Evolutionary conservation across 495 filamentous ascomycete genomes (phyloP).

Genomic region (Penicillium simplicissimum): DNA sequence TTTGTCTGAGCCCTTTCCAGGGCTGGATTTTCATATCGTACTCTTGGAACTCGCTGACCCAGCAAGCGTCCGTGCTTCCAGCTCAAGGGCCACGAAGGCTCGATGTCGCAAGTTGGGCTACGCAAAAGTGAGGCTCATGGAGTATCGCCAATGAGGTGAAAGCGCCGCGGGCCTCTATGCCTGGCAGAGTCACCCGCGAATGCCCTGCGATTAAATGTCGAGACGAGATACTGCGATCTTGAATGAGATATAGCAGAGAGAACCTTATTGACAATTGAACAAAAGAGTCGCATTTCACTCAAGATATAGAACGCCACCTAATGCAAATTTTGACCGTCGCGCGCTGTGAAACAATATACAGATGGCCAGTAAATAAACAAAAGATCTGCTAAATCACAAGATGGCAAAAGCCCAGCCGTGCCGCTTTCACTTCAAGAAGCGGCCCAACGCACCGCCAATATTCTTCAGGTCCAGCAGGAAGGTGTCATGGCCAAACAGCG

Average conservation of each 20-base stretch:
- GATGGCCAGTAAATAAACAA: conserved; percentile 1
- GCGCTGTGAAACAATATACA: conserved; percentile 17
- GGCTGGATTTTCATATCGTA: not conserved
- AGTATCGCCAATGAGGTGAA: no score
- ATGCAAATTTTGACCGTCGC: conserved; percentile 21
- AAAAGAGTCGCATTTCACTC: conserved; percentile 2
- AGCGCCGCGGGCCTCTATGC: no score
- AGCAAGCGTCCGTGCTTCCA: not conserved
- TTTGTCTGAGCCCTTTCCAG: not conserved
- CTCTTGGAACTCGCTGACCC: not conserved
- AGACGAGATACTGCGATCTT: no score
- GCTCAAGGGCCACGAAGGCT: not conserved
- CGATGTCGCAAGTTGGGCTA: no score
- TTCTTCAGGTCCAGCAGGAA: conserved; percentile 92
- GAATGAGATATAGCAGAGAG: not conserved
- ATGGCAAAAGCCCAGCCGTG: not conserved
- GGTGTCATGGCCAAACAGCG: conserved; percentile 94
- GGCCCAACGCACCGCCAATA: conserved; percentile 78
- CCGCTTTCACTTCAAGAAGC: conserved; percentile 59
- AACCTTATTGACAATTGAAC: not conserved
- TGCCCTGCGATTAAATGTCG: not conserved
- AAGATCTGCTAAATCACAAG: not conserved
- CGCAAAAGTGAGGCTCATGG: no score
- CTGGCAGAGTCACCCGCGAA: no score
- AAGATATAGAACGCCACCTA: conserved; percentile 18